Conservation (phyloP, 2,329 filamentous ascomycete genomes). For the Ceratocystis smalleyi region DNA sequence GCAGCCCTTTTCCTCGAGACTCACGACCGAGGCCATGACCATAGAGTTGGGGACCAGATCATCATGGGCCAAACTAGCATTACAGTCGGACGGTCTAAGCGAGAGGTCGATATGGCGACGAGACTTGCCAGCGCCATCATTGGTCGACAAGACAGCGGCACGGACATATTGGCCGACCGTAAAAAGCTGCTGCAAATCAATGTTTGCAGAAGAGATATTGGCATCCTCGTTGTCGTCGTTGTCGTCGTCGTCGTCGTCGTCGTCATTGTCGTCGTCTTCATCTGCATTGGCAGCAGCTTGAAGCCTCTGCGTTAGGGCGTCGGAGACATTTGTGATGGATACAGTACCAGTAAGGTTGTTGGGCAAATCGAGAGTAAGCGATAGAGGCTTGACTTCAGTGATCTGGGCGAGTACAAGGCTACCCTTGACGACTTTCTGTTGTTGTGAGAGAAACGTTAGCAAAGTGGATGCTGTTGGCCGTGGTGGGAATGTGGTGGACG, state of each 20-base stretch:
- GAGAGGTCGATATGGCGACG: slow-evolving; percentile 80
- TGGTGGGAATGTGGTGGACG: not conserved
- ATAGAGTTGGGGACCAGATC: slow-evolving; percentile 62
- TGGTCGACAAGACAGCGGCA: slow-evolving; percentile 63
- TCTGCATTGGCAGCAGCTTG: slow-evolving; percentile 45
- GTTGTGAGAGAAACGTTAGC: slow-evolving; percentile 7
- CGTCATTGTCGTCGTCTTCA: slow-evolving; percentile 39
- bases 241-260: slow-evolving; percentile 40
- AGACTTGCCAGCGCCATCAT: slow-evolving; percentile 40
- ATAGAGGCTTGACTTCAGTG: slow-evolving; percentile 60
- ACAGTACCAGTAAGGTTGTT: slow-evolving; percentile 89
- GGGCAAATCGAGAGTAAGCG: slow-evolving; percentile 68
- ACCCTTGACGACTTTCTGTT: slow-evolving; percentile 70
- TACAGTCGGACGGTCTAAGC: slow-evolving; percentile 62
- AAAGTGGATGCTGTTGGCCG: not conserved
- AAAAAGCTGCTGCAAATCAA: slow-evolving; percentile 59
- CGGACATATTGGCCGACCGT: slow-evolving; percentile 75
- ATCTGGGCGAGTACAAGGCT: slow-evolving; percentile 81
- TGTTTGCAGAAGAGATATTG: slow-evolving; percentile 34
- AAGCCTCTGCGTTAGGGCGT: slow-evolving; percentile 58
- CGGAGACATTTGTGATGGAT: slow-evolving; percentile 81
- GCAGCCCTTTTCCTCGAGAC: slow-evolving; percentile 89
- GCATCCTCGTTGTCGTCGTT: slow-evolving; percentile 37
- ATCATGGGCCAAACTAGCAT: slow-evolving; percentile 55
- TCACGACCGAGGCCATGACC: slow-evolving; percentile 74